These are phyloP conservation scores for Sporobolomyces pararoseus DNA, from an alignment of 768 basidiomycete species.

Conservation along the genomic window DNA sequence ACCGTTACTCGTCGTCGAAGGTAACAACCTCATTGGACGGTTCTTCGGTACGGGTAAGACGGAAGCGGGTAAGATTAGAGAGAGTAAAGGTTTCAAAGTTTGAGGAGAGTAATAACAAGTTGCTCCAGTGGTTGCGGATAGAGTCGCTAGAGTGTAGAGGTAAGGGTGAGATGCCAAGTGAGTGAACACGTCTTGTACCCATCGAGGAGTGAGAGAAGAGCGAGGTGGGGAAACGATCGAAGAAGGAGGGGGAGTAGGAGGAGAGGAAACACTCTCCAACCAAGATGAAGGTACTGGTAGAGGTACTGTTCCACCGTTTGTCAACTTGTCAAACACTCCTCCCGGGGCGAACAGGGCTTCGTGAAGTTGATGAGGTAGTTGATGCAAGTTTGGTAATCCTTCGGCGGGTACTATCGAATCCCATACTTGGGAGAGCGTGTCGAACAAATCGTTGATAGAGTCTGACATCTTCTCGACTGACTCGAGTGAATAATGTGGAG, in stretches of 20 bases:
- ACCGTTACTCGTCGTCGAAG: too few relatives aligned
- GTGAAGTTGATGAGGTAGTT: conserved; percentile 15
- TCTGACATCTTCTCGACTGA: conserved; percentile 9
- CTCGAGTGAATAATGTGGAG: neutral
- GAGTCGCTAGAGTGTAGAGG: conserved; percentile 15
- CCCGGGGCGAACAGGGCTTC: neutral
- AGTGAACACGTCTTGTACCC: neutral
- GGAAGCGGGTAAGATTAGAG: conserved; percentile 20
- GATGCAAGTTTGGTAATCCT: conserved; percentile 13
- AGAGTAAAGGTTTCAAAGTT: neutral
- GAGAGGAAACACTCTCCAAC: conserved; percentile 16
- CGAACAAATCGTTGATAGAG: conserved; percentile 1
- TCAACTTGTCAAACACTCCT: conserved; percentile 27
- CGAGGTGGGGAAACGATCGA: neutral
- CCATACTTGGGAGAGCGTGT: neutral
- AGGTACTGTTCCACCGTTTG: conserved; percentile 15
- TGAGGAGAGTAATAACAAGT: conserved; percentile 22
- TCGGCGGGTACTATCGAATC: conserved; percentile 9
- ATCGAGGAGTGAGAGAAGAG: neutral
- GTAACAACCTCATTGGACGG: conserved; percentile 27
- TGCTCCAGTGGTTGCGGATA: neutral
- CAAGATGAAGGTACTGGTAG: conserved; percentile 19
- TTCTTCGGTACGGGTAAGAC: conserved; percentile 27
- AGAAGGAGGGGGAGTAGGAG: conserved; percentile 16
- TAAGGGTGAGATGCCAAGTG: conserved; percentile 11